These are phyloP conservation scores for Pyrus betulifolia DNA, from an alignment of 306 rosid genomes.

Conservation along the genomic window DNA sequence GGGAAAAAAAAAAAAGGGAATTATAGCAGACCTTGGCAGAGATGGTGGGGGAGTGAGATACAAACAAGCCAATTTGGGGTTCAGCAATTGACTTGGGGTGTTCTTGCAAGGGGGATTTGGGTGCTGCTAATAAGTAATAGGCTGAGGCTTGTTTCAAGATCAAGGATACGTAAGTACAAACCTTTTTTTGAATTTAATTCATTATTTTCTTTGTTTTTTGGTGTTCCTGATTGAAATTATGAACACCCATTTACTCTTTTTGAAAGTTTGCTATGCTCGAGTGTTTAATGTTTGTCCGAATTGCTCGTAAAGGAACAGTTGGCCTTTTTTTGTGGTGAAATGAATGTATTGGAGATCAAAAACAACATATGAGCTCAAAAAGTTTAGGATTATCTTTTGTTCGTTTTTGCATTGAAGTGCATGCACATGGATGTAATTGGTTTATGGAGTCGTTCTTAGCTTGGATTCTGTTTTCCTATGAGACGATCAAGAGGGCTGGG, in stretches of 20 bases:
- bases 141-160: conserved; percentile 14
- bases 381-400: no score
- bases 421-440: neutral
- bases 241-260: neutral
- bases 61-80: neutral
- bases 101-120: conserved; percentile 38
- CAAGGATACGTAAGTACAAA: conserved; percentile 28
- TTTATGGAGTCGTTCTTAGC: neutral
- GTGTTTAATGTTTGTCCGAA: neutral
- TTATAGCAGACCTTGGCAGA: conserved; percentile 53
- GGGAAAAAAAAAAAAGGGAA: neutral
- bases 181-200: neutral
- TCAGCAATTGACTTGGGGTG: conserved; percentile 31
- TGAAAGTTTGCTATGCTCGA: neutral
- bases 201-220: neutral
- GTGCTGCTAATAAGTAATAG: conserved; percentile 39
- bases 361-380: neutral
- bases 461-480: neutral
- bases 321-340: neutral
- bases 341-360: neutral
- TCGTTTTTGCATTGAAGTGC: neutral
- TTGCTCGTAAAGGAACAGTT: neutral
- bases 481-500: no score
- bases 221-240: neutral
- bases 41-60: conserved; percentile 39